Conservation (phyloP, 352 stramenopile species). For the Phytophthora colocasiae region DNA sequence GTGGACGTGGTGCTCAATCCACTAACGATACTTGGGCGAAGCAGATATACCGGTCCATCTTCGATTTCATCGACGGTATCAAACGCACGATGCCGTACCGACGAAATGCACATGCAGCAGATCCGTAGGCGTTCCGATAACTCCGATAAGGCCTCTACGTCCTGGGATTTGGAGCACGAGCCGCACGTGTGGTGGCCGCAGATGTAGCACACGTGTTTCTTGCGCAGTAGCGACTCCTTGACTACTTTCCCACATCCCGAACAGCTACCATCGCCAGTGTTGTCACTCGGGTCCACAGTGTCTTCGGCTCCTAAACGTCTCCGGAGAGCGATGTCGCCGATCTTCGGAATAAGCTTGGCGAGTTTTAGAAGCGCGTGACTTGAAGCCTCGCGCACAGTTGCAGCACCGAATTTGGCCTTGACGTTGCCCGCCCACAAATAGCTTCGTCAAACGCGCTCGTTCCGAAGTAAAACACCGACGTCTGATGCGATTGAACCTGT, state of each 20-base stretch:
- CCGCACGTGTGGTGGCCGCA: conserved; percentile 47
- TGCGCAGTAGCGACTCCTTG: conserved; percentile 38
- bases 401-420: conserved; percentile 31
- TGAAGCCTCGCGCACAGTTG: conserved; percentile 24
- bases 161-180: conserved; percentile 45
- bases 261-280: conserved; percentile 31
- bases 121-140: conserved; percentile 47
- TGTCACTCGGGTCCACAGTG: conserved; percentile 16
- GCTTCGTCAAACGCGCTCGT: conserved; percentile 11
- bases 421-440: conserved; percentile 25
- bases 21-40: conserved; percentile 28
- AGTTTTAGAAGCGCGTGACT: conserved; percentile 35
- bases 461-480: conserved; percentile 47
- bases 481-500: conserved; percentile 30
- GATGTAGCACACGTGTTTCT: conserved; percentile 48
- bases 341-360: conserved; percentile 42
- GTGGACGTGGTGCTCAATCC: conserved; percentile 33
- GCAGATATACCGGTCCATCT: conserved; percentile 19
- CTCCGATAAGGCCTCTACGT: conserved; percentile 49
- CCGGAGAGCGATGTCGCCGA: conserved; percentile 40
- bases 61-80: conserved; percentile 22
- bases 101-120: conserved; percentile 48
- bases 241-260: conserved; percentile 41
- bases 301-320: conserved; percentile 39
- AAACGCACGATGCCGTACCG: conserved; percentile 43